A percentile compares a stretch with the other conserved stretches of the same genome.
Conservation (phyloP, 257 asterid species). For the Capsicum chinense region DNA sequence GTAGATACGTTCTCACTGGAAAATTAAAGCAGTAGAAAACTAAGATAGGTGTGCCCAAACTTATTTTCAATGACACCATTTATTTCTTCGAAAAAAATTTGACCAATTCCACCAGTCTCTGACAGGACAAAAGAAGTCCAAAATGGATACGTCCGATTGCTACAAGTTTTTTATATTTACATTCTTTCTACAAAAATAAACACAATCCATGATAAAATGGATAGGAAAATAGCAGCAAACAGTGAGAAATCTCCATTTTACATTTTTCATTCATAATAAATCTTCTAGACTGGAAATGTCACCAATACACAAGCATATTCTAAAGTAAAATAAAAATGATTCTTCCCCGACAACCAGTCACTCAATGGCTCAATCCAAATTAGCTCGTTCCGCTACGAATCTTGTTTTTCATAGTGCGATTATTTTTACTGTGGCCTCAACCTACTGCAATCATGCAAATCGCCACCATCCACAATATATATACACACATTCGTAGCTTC, state of each 20-base stretch:
- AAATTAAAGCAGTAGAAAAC: background rate
- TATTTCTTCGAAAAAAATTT: background rate
- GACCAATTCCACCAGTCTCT: background rate
- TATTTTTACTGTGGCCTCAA: conserved; percentile 5
- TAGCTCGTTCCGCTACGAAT: background rate
- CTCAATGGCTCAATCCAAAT: background rate
- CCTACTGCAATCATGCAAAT: background rate
- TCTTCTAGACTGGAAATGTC: conserved; percentile 1
- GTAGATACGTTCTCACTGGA: background rate
- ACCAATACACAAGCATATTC: background rate
- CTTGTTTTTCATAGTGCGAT: background rate
- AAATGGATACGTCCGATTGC: background rate
- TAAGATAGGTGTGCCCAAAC: background rate
- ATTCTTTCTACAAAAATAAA: background rate
- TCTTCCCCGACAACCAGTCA: background rate
- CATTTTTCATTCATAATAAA: conserved; percentile 12
- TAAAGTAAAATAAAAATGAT: background rate
- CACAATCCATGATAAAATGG: conserved; percentile 5
- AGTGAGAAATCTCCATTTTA: background rate
- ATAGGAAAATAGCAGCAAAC: background rate
- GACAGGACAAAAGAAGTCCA: background rate
- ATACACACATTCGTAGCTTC: background rate
- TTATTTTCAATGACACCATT: conserved; percentile 8
- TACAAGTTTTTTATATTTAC: conserved; percentile 4
- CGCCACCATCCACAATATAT: background rate